A percentile compares a stretch with the other conserved stretches of the same genome.
phyloP scores from a whole-genome alignment of 116 monocot species.

The Zostera marina region DNA sequence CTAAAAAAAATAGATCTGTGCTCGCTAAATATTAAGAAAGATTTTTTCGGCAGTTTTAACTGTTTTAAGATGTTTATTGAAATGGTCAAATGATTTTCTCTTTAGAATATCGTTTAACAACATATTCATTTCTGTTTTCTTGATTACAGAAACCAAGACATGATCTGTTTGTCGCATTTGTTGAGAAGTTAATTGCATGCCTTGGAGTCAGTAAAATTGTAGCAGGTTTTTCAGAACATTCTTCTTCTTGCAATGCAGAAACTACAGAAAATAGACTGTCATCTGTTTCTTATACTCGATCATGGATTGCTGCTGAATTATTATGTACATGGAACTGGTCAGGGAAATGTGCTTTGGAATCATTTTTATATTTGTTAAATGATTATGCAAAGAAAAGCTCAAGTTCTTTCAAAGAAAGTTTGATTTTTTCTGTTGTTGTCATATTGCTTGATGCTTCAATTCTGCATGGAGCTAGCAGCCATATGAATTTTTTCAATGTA shows the following conservation, averaged over 20 bases:
- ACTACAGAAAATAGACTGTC: conserved; percentile 7
- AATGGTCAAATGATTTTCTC: not conserved
- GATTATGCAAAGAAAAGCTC: conserved; percentile 29
- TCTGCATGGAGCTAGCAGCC: conserved; percentile 19
- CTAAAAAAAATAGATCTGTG: too few species aligned
- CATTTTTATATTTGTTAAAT: conserved; percentile 51
- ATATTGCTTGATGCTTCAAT: conserved; percentile 60
- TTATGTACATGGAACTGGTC: conserved; percentile 88
- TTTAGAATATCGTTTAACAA: not conserved
- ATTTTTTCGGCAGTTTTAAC: too few species aligned
- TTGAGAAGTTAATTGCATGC: conserved; percentile 44
- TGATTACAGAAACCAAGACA: conserved; percentile 37
- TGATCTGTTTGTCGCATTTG: conserved; percentile 50
- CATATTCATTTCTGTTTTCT: not conserved
- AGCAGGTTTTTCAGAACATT: conserved; percentile 10
- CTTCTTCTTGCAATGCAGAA: not conserved
- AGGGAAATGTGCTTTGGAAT: conserved; percentile 33
- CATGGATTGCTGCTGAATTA: conserved; percentile 91
- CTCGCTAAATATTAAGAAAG: too few species aligned
- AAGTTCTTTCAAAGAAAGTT: conserved; percentile 9
- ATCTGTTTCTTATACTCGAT: conserved; percentile 22
- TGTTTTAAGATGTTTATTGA: not conserved
- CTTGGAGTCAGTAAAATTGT: conserved; percentile 45
- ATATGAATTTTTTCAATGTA: conserved; percentile 40
- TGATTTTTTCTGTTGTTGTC: conserved; percentile 29